These are phyloP conservation scores for Cyberlindnera samutprakarnensis DNA, from an alignment of 805 yeast genomes.

Conservation along the genomic window DNA sequence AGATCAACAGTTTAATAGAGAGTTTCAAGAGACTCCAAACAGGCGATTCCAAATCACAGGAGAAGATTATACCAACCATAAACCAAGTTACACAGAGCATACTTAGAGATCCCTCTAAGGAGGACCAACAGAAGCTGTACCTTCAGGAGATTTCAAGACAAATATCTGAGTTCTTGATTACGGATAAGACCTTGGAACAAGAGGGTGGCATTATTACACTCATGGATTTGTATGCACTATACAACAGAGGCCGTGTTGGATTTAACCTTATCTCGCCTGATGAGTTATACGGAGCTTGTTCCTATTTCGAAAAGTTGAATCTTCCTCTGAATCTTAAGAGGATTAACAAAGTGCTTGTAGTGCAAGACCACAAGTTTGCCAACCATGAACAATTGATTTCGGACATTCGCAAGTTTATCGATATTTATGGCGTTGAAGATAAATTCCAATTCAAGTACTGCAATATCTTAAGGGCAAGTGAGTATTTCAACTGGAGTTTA, in stretches of 20 bases:
- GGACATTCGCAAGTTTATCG: conserved; percentile 20
- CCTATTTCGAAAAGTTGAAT: conserved; percentile 44
- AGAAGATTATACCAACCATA: conserved; percentile 9
- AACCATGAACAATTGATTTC: conserved; percentile 25
- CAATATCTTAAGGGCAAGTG: conserved; percentile 19
- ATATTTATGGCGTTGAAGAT: conserved; percentile 24
- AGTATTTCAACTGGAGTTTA: conserved; percentile 54
- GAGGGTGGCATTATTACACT: conserved; percentile 55
- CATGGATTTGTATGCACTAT: conserved; percentile 54
- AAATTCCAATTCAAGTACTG: conserved; percentile 18
- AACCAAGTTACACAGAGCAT: conserved; percentile 12
- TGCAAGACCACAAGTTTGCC: conserved; percentile 32
- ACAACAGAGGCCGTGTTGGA: conserved; percentile 59
- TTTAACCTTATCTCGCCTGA: conserved; percentile 61
- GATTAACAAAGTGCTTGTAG: conserved; percentile 29
- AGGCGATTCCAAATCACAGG: conserved; percentile 14
- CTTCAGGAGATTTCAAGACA: conserved; percentile 71
- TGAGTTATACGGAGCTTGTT: conserved; percentile 59
- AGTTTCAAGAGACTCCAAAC: conserved; percentile 27
- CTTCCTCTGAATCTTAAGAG: conserved; percentile 46
- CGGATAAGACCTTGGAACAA: conserved; percentile 35
- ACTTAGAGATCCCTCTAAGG: conserved; percentile 12
- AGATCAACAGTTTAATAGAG: conserved; percentile 48
- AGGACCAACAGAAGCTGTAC: conserved; percentile 33
- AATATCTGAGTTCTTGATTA: conserved; percentile 59